Conservation (phyloP, 805 yeast species). For the Pichia cephalocereana region DNA sequence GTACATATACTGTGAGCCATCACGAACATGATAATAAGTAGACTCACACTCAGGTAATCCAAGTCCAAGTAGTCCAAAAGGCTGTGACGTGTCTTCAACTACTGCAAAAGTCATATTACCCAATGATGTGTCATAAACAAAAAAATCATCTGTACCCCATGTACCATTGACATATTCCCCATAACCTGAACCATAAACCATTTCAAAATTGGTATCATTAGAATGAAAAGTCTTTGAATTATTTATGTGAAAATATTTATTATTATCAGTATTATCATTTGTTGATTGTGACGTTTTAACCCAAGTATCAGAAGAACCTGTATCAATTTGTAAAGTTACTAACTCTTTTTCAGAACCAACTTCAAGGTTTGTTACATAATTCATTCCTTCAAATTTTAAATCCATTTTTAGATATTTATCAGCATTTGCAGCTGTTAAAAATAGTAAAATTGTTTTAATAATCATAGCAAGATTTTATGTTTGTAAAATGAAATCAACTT, state of each 20-base stretch:
- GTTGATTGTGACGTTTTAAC: conserved; percentile 28
- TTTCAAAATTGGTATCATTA: conserved; percentile 33
- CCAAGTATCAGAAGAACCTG: conserved; percentile 74
- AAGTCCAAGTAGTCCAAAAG: conserved; percentile 59
- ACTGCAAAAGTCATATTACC: conserved; percentile 59
- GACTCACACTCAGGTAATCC: conserved; percentile 66
- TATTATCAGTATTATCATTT: not conserved
- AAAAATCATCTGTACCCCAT: conserved; percentile 57
- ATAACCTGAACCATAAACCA: conserved; percentile 35
- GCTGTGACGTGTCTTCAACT: conserved; percentile 25
- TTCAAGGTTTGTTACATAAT: not conserved
- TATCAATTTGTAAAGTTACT: conserved; percentile 55
- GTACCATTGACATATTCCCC: conserved; percentile 34
- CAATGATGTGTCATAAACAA: conserved; percentile 39
- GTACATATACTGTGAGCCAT: conserved; percentile 33
- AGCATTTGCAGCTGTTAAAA: not conserved
- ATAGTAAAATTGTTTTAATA: not conserved
- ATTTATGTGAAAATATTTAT: conserved; percentile 20
- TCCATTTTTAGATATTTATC: not conserved
- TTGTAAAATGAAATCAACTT: too few species aligned
- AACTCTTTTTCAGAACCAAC: conserved; percentile 43
- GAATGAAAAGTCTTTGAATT: conserved; percentile 29
- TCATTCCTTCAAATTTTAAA: not conserved
- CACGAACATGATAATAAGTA: not conserved
- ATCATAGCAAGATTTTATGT: not conserved